These are phyloP conservation scores for Penicillium psychrofluorescens DNA, from an alignment of 495 filamentous ascomycete species.

Conservation along the genomic window DNA sequence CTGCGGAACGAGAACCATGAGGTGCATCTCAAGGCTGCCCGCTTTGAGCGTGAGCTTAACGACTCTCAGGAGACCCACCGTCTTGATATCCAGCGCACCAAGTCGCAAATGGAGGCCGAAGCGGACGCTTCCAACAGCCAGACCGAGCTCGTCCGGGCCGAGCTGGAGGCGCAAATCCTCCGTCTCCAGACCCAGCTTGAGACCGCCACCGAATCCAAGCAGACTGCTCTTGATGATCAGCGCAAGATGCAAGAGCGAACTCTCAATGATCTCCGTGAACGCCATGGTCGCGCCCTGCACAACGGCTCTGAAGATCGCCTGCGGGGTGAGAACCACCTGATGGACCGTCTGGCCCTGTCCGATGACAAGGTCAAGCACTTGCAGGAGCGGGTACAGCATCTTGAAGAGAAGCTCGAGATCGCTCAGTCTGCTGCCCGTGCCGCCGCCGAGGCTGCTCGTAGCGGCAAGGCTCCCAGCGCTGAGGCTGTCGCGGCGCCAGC, in stretches of 20 bases:
- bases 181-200: constrained; percentile 65
- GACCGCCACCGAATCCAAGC: constrained; percentile 53
- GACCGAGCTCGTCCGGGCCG: constrained; percentile 68
- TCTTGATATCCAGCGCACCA: constrained; percentile 69
- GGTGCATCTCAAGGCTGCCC: constrained; percentile 50
- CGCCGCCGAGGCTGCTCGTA: constrained; percentile 76
- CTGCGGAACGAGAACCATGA: constrained; percentile 63
- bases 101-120: constrained; percentile 70
- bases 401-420: constrained; percentile 86
- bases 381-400: constrained; percentile 69
- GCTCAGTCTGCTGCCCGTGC: constrained; percentile 84
- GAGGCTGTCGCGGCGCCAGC: neutral
- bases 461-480: constrained; percentile 34
- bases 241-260: constrained; percentile 64
- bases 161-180: constrained; percentile 65
- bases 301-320: constrained; percentile 67
- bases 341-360: constrained; percentile 66
- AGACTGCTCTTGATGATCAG: constrained; percentile 60
- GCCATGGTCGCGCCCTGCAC: constrained; percentile 65
- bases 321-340: constrained; percentile 57
- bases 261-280: constrained; percentile 51
- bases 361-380: constrained; percentile 73
- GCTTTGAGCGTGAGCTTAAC: constrained; percentile 75
- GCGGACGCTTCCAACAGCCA: constrained; percentile 74
- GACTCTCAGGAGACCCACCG: constrained; percentile 71